Conservation (phyloP, 352 stramenopile species). For the Phytophthora syringae region DNA sequence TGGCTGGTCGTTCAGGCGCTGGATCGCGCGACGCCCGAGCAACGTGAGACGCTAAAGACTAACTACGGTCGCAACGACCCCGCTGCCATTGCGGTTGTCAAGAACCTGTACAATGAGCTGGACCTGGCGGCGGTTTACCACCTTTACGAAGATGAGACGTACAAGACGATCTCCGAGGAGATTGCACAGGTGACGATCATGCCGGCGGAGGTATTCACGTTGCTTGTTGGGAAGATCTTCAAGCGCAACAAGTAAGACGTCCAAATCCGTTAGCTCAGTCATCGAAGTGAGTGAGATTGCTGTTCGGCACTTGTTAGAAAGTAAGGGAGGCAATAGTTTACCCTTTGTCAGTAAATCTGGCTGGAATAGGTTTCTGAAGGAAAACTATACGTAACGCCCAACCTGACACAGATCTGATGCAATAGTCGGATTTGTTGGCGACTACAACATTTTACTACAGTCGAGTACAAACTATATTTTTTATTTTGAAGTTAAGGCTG, state of each 20-base stretch:
- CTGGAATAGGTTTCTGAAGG: too few species aligned
- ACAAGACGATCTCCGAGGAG: constrained; percentile 78
- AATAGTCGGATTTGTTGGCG: too few species aligned
- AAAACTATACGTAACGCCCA: too few species aligned
- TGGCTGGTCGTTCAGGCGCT: constrained; percentile 98
- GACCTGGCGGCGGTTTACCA: constrained; percentile 90
- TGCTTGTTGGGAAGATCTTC: constrained; percentile 97
- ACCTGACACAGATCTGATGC: too few species aligned
- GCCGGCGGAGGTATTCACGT: constrained; percentile 93
- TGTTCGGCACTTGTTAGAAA: neutral
- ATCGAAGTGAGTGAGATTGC: neutral
- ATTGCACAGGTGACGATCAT: constrained; percentile 88
- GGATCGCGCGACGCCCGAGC: constrained; percentile 62
- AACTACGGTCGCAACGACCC: constrained; percentile 92
- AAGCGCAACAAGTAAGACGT: constrained; percentile 94
- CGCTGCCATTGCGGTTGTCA: constrained; percentile 89
- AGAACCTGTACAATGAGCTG: constrained; percentile 95
- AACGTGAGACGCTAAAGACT: constrained; percentile 89
- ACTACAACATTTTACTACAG: too few species aligned
- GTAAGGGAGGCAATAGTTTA: neutral
- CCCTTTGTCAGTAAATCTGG: too few species aligned
- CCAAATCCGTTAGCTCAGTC: neutral
- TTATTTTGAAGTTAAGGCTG: too few species aligned
- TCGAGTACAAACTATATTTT: too few species aligned
- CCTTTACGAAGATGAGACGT: constrained; percentile 94